Base-by-base conservation (phyloP, 106 monocot species). In the Iris macrosiphon region DNA sequence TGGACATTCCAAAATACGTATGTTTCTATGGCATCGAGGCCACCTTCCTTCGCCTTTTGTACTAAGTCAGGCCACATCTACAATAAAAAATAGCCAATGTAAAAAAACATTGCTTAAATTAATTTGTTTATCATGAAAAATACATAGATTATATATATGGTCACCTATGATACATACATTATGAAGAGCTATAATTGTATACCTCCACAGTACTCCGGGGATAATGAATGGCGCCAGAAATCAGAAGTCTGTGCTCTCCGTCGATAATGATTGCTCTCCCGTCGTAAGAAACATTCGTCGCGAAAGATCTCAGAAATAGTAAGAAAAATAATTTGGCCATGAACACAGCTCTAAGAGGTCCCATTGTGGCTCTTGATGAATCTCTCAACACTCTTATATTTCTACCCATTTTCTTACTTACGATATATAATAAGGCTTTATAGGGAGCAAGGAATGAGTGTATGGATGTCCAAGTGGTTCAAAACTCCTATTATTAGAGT, bases 1-100 rank as follows among this genome's bases (percentile, higher is more conserved):
- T 78, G 77, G 21, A 49, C 43, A 40, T 78, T 72, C 77, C 77
- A 78, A 41, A 78, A 78, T 0, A 78, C 72, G 49, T 78, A 78
- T 7, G 77, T 78, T 27, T 71, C 66, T 9, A 78, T 78, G 2
- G 42, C 34, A 38, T 78, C 71, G 1, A 77, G 47, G 12, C 77
- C 77, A 4, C 77, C 77, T n/a, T 41, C 61, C 55, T 62, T 71
- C 0, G 77, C 65, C 17, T 72, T 71, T 25, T 41, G 18, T 14
- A 77, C 72, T 33, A 77, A 31, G 12, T 56, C 56, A 4, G 71
- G 66, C 77, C 77, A 77, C 77, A 71, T 77, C 77, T 77, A 37
- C 20, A 46, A 15, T 33, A 6, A 8, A 37, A n/a, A 37, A 55
- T 18, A 34, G 15, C 1, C 17, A 4, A 31, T 16, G 7, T 52